phyloP scores from a whole-genome alignment of 2,329 filamentous ascomycete genomes.

The Sphaerulina populicola region DNA sequence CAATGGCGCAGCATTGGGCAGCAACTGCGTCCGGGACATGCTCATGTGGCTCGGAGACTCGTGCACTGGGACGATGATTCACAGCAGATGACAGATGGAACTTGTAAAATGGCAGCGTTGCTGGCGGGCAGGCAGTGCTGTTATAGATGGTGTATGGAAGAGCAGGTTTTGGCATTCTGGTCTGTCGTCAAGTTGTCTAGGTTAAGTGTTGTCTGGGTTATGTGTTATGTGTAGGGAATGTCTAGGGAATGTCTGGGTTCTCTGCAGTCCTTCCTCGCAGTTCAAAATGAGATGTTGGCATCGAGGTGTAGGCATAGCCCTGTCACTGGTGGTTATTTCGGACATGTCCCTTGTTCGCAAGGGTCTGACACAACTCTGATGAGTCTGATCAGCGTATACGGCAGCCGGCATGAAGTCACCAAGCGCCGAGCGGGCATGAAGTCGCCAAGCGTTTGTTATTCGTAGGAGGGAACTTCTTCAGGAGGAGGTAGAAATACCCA shows the following conservation, averaged over 20 bases:
- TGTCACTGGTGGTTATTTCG: not conserved
- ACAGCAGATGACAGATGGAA: not conserved
- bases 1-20: not conserved
- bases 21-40: not conserved
- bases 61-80: not conserved
- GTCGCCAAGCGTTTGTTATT: too few relatives aligned
- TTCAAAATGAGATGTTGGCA: not conserved
- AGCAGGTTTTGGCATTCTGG: not conserved
- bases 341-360: not conserved
- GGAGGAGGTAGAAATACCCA: too few relatives aligned
- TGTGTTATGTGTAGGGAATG: too few relatives aligned
- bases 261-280: not conserved
- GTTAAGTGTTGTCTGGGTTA: too few relatives aligned
- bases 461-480: too few relatives aligned
- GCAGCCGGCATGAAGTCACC: not conserved
- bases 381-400: not conserved
- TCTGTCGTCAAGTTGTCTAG: not conserved
- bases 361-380: slow-evolving; percentile 4
- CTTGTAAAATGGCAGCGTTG: not conserved
- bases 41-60: not conserved
- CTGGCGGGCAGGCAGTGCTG: not conserved
- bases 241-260: too few relatives aligned
- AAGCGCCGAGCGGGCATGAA: not conserved
- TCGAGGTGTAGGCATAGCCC: not conserved
- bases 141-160: not conserved